Percentiles rank a stretch among this genome's conserved stretches.
These are phyloP conservation scores for Gaultheria prostrata DNA, from an alignment of 148 eudicot genomes.

Conservation along the genomic window DNA sequence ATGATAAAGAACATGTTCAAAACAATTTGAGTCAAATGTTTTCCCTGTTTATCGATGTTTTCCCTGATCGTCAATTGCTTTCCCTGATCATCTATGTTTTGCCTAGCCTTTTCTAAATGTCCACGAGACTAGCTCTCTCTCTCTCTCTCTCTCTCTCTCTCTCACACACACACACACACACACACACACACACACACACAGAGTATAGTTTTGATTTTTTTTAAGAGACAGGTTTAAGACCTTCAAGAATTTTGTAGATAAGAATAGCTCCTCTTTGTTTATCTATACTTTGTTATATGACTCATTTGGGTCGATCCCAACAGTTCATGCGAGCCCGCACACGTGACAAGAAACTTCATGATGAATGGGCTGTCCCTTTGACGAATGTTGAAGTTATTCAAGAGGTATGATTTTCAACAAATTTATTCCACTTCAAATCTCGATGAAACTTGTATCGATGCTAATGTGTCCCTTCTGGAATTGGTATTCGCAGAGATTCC, in stretches of 20 bases:
- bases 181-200: no score
- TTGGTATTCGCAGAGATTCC: constrained; percentile 58
- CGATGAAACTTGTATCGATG: background rate
- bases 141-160: background rate
- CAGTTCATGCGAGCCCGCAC: constrained; percentile 94
- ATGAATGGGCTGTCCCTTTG: constrained; percentile 87
- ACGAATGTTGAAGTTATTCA: constrained; percentile 64
- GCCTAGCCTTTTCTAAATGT: background rate
- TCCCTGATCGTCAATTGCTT: background rate
- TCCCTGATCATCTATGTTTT: background rate
- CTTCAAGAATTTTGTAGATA: background rate
- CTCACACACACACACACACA: no score
- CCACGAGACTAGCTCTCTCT: background rate
- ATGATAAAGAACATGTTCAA: background rate
- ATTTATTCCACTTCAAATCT: constrained; percentile 6
- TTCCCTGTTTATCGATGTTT: background rate
- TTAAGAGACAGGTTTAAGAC: background rate
- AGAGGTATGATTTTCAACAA: constrained; percentile 44
- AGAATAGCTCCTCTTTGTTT: background rate
- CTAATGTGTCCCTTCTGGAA: constrained; percentile 12
- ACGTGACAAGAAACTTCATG: constrained; percentile 80
- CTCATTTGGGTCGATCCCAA: constrained; percentile 15
- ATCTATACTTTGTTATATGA: background rate
- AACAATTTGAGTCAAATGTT: background rate
- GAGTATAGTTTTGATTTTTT: background rate